Base-by-base conservation (phyloP, 2,329 filamentous ascomycete genomes). In the Salinomyces thailandicus region DNA sequence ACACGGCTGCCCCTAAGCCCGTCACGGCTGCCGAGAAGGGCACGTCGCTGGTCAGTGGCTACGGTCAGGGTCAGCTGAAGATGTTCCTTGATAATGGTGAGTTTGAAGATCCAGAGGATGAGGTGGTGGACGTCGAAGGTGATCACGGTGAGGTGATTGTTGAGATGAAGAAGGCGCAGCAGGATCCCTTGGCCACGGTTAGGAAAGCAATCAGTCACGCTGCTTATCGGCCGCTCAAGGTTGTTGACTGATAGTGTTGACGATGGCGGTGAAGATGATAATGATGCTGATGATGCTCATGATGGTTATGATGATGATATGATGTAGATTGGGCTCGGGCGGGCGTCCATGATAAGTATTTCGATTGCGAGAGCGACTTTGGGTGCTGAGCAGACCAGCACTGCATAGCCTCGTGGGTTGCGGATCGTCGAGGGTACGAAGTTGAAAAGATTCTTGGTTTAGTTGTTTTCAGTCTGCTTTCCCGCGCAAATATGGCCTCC, bases 61-160 rank as follows among this genome's bases (percentile, higher is more conserved):
- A 75, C 53, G 72, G 67, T 2, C 73, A 74, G 57, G 71, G 60
- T 1, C 64, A 74, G 66, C 52, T 77, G 44, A 75, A 73, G 59
- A 64, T 70, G 6, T 75, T 77, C 43, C 45, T 77, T 30, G 70
- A 73, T 2, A 61, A 57, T 13, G 69, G 66, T 0, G 55, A 57
- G 0, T 70, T 74, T 27, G 55, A 53, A 5, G 52, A 52, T 37
- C 61, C 62, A 6, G 62, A 67, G 1, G 52, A 39, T 18, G 44
- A 44, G 20, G 41, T 36, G 17, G 32, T 33, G 17, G 29, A 17
- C 8, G 18, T 18, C 14, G 29, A 36, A 19, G 33, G 50, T 9
- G 58, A 55, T 3, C 51, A 47, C n/a, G 52, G 45, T 4, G 44
- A 45, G 20, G 38, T 44, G 5, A 44, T 31, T 43, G 56, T 56